Base-by-base conservation (phyloP, 2,329 filamentous ascomycete genomes). In the Fusarium sp. region DNA sequence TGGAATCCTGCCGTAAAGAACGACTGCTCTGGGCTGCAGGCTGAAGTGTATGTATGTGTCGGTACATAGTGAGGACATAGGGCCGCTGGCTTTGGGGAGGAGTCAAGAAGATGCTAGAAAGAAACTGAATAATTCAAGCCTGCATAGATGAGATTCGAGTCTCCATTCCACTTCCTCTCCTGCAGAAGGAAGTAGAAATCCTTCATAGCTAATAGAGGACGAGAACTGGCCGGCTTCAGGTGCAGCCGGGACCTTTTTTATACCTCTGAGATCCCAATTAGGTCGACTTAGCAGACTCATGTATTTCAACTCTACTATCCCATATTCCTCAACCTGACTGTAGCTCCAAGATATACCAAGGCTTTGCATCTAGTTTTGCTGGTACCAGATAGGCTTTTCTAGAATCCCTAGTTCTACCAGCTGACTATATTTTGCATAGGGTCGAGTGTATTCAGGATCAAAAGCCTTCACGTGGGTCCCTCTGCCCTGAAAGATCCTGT, bases 361-460 rank as follows among this genome's bases (percentile, higher is more conserved):
- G 16, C n/a, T 52, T 52, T 52, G 25, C 16, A 18, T 52, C 27
- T 52, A 52, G 48, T 52, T 52, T 52, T 54, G 16, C 48, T 25
- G 6, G 48, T n/a, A 54, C 48, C 48, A 54, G 27, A 0, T n/a
- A 54, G 10, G 9, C 52, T 35, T 37, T n/a, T 57, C 32, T 25
- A 39, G 14, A n/a, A 54, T 56, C 11, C 61, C 66, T n/a, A 68
- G 8, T 10, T 54, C 61, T 6, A 34, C 30, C 62, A 69, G 30
- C 48, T 1, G 20, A 37, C 1, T 5, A 25, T 35, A 4, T 23
- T 16, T 1, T 6, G 14, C 66, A 43, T 65, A 23, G 3, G 66
- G 66, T 18, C 66, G 66, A 32, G 59, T 60, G 61, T 9, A 66
- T 20, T 65, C 20, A 25, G 65, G 35, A 54, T 71, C 68, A 68